A percentile compares a stretch with the other conserved stretches of the same genome.
Conservation (phyloP, 495 filamentous ascomycete genomes). For the Elaphomyces granulatus region DNA sequence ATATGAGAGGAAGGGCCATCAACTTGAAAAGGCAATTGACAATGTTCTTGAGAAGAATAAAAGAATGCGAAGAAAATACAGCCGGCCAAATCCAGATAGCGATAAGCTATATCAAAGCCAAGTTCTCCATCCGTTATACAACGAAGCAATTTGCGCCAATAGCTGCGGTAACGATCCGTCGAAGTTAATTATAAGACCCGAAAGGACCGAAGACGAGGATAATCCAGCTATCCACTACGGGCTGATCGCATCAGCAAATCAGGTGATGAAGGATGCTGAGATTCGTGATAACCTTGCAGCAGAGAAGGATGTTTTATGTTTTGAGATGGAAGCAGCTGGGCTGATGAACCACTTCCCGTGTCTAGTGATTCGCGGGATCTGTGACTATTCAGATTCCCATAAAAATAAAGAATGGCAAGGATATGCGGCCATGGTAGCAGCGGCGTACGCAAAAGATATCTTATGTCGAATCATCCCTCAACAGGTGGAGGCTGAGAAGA, state of each 20-base stretch:
- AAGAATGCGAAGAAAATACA: too few species aligned
- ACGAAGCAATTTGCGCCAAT: neutral
- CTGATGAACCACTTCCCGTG: slow-evolving; percentile 13
- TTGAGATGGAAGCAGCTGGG: too few species aligned
- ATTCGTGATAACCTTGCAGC: slow-evolving; percentile 10
- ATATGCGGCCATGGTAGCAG: slow-evolving; percentile 18
- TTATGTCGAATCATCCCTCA: slow-evolving; percentile 2
- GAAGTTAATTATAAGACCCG: neutral
- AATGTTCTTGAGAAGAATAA: too few species aligned
- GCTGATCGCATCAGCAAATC: slow-evolving; percentile 15
- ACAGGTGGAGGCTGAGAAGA: neutral
- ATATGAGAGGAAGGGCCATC: too few species aligned
- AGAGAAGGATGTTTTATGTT: slow-evolving; percentile 14
- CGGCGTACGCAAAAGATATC: slow-evolving; percentile 19
- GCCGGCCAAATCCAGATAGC: too few species aligned
- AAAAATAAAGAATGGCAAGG: slow-evolving; percentile 18
- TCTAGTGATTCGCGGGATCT: slow-evolving; percentile 16
- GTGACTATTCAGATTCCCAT: slow-evolving; percentile 18
- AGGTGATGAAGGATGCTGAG: slow-evolving; percentile 12
- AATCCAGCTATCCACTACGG: slow-evolving; percentile 17
- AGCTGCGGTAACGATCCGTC: neutral
- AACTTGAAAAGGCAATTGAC: too few species aligned
- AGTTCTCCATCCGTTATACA: too few species aligned
- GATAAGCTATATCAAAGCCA: too few species aligned
- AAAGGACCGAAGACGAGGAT: slow-evolving; percentile 4